Percentiles rank a stretch among this genome's conserved stretches.
Evolutionary conservation across 2,329 filamentous ascomycete genomes (phyloP).

Genomic region (Colletotrichum scovillei): DNA sequence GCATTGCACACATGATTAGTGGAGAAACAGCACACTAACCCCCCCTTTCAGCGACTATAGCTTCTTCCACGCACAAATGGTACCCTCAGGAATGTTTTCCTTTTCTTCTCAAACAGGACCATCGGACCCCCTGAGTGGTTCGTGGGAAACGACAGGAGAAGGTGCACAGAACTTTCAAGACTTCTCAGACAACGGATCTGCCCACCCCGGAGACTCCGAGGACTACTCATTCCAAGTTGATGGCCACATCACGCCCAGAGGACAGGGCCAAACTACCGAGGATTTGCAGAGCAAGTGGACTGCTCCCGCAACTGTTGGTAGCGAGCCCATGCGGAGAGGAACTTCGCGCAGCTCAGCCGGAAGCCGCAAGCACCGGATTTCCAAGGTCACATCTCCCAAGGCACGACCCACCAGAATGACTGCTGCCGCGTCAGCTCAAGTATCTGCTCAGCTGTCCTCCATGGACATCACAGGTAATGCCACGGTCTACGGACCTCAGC

Average conservation of each 20-base stretch:
- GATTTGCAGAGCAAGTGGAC: conserved; percentile 62
- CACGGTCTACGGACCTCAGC: conserved; percentile 52
- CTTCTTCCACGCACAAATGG: conserved; percentile 63
- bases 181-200: conserved; percentile 62
- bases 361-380: conserved; percentile 57
- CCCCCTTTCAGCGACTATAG: conserved; percentile 64
- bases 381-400: conserved; percentile 56
- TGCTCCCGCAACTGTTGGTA: conserved; percentile 48
- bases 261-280: conserved; percentile 60
- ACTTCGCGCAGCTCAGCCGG: conserved; percentile 56
- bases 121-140: conserved; percentile 65
- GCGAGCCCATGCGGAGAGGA: conserved; percentile 57
- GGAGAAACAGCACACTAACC: conserved; percentile 69
- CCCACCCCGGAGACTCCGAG: conserved; percentile 63
- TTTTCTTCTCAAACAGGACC: conserved; percentile 71
- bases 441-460: conserved; percentile 60
- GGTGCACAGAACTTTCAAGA: conserved; percentile 70
- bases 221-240: conserved; percentile 60
- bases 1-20: conserved; percentile 45
- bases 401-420: conserved; percentile 52
- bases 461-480: conserved; percentile 66
- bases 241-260: conserved; percentile 66
- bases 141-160: conserved; percentile 69
- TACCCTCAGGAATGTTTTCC: conserved; percentile 65
- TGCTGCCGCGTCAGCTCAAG: conserved; percentile 59